Percentiles rank a stretch among this genome's conserved stretches.
Conservation (phyloP, 2,329 filamentous ascomycete genomes). For the Sphaerulina populicola region DNA sequence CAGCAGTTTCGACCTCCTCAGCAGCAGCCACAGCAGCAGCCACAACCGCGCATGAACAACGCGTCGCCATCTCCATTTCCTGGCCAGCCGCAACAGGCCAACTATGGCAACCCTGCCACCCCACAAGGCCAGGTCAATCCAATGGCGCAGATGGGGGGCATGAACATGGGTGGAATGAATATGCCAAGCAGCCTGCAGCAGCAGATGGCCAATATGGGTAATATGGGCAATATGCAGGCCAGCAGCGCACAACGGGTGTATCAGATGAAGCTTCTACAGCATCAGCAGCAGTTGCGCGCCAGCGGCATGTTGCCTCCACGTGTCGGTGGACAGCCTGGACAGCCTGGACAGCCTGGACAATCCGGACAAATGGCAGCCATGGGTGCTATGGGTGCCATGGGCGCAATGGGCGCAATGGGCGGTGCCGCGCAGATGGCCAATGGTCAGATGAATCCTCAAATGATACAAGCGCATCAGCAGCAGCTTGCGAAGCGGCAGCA, state of each 20-base stretch:
- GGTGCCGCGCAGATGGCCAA: constrained; percentile 21
- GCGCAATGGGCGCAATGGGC: constrained; percentile 18
- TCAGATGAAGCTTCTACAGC: constrained; percentile 74
- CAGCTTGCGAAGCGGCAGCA: constrained; percentile 25
- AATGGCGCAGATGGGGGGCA: constrained; percentile 34
- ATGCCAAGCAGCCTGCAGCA: constrained; percentile 40
- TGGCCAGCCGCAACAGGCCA: constrained; percentile 21
- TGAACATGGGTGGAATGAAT: constrained; percentile 30
- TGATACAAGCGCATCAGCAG: constrained; percentile 17
- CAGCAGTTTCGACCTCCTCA: constrained; percentile 59
- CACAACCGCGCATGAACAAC: constrained; percentile 62
- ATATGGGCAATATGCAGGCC: constrained; percentile 34
- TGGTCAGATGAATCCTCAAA: constrained; percentile 18
- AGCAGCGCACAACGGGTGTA: constrained; percentile 71
- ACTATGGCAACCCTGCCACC: constrained; percentile 37
- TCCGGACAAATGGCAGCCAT: constrained; percentile 20
- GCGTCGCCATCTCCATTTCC: constrained; percentile 81
- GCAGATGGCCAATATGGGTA: constrained; percentile 35
- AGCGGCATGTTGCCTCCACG: constrained; percentile 29
- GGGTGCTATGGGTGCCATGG: constrained; percentile 19
- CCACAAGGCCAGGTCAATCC: constrained; percentile 21
- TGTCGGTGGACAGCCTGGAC: constrained; percentile 22
- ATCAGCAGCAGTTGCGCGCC: constrained; percentile 55
- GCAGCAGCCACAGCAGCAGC: constrained; percentile 49
- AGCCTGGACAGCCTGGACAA: not conserved